Conservation (phyloP, 768 basidiomycete genomes). For the Amanita exitialis region DNA sequence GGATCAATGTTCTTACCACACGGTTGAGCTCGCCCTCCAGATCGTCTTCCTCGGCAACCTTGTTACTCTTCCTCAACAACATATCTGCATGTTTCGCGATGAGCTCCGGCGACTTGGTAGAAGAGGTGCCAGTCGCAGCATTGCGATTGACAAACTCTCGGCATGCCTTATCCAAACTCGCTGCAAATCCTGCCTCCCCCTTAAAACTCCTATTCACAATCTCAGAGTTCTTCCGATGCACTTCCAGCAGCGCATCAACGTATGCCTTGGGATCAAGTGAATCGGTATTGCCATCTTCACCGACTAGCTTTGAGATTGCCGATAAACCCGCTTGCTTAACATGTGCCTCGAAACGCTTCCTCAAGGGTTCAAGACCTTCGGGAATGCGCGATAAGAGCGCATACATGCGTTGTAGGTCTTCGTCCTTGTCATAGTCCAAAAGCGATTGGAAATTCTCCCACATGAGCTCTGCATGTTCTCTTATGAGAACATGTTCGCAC, state of each 20-base stretch:
- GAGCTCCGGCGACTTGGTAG: conserved; percentile 89
- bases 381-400: conserved; percentile 86
- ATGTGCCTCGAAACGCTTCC: conserved; percentile 92
- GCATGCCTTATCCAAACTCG: conserved; percentile 94
- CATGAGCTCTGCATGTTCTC: conserved; percentile 82
- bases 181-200: conserved; percentile 93
- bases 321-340: conserved; percentile 87
- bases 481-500: conserved; percentile 92
- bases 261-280: conserved; percentile 90
- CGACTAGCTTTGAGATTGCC: conserved; percentile 72
- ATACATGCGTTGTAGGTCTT: conserved; percentile 97
- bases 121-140: conserved; percentile 78
- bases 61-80: conserved; percentile 91
- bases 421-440: conserved; percentile 92
- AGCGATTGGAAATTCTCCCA: conserved; percentile 93
- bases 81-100: conserved; percentile 93
- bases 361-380: conserved; percentile 85
- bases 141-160: conserved; percentile 95
- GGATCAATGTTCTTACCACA: conserved; percentile 53
- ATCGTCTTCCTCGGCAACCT: conserved; percentile 91
- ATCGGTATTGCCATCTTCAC: conserved; percentile 55
- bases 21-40: conserved; percentile 88
- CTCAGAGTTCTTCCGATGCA: conserved; percentile 90
- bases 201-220: conserved; percentile 89
- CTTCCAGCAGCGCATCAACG: conserved; percentile 87